These are phyloP conservation scores for Solanum bulbocastanum DNA, from an alignment of 257 asterid species.

Conservation along the genomic window DNA sequence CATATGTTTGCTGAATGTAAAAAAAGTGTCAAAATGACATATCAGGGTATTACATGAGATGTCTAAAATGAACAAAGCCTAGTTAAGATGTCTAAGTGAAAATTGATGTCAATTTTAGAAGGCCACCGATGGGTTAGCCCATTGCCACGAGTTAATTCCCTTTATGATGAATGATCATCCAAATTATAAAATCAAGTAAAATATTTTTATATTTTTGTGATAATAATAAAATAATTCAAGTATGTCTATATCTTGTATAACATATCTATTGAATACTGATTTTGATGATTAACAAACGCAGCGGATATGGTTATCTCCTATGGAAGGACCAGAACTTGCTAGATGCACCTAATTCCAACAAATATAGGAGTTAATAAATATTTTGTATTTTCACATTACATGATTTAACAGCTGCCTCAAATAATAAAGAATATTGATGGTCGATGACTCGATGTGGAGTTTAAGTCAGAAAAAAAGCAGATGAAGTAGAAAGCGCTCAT, in stretches of 20 bases:
- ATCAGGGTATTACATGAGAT: no score
- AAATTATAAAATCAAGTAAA: background rate
- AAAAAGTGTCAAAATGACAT: no score
- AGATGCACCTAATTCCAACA: background rate
- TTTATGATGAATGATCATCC: background rate
- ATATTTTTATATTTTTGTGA: background rate
- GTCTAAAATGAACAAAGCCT: no score
- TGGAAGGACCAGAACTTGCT: background rate
- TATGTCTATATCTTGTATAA: background rate
- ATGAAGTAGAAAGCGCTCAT: background rate
- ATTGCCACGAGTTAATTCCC: background rate
- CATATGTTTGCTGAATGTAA: no score
- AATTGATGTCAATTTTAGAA: no score
- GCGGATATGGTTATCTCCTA: background rate
- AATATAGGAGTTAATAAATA: background rate
- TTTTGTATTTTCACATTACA: no score
- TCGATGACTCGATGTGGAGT: no score
- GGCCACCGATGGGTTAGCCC: no score
- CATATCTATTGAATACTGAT: background rate
- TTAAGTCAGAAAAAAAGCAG: no score
- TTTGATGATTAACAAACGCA: background rate
- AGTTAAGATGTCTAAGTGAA: no score
- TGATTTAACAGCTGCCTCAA: background rate
- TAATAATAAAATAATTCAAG: background rate
- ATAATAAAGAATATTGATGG: no score